phyloP scores from a whole-genome alignment of 345 rosid genomes.

The Noccaea bulbosa region DNA sequence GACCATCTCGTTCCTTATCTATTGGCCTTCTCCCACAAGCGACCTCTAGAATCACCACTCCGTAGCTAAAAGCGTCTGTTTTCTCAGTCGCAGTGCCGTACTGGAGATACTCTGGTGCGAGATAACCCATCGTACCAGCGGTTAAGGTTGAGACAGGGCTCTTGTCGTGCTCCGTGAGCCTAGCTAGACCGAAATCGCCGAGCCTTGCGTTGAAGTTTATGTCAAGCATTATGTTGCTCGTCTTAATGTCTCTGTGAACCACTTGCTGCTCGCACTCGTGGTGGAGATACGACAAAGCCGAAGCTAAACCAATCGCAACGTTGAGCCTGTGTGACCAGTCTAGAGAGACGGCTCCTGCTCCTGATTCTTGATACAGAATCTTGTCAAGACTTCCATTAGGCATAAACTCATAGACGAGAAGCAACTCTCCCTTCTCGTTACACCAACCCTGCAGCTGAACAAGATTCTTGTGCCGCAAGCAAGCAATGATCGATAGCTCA shows the following conservation, averaged over 20 bases:
- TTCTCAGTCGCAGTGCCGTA: conserved; percentile 90
- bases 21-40: conserved; percentile 94
- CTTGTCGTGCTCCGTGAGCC: conserved; percentile 89
- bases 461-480: conserved; percentile 94
- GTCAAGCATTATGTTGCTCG: conserved; percentile 93
- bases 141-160: conserved; percentile 95
- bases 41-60: conserved; percentile 85
- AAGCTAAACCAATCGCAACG: conserved; percentile 78
- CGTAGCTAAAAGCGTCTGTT: conserved; percentile 88
- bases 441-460: conserved; percentile 95
- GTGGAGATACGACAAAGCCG: conserved; percentile 78
- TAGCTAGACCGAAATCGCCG: conserved; percentile 92
- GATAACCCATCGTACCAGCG: conserved; percentile 96
- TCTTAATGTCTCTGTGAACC: conserved; percentile 89
- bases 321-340: conserved; percentile 77
- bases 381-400: conserved; percentile 88
- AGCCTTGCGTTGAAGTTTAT: conserved; percentile 80
- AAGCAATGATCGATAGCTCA: conserved; percentile 79
- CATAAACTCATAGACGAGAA: conserved; percentile 96
- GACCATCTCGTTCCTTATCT: conserved; percentile 65
- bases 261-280: conserved; percentile 96
- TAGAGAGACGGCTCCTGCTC: conserved; percentile 45
- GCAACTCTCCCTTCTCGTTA: conserved; percentile 76
- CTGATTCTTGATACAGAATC: conserved; percentile 67
- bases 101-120: conserved; percentile 97